Percentiles rank a stretch among this genome's conserved stretches.
These are phyloP conservation scores for Nyctanthes arbortristis DNA, from an alignment of 257 asterid genomes.

Conservation along the genomic window DNA sequence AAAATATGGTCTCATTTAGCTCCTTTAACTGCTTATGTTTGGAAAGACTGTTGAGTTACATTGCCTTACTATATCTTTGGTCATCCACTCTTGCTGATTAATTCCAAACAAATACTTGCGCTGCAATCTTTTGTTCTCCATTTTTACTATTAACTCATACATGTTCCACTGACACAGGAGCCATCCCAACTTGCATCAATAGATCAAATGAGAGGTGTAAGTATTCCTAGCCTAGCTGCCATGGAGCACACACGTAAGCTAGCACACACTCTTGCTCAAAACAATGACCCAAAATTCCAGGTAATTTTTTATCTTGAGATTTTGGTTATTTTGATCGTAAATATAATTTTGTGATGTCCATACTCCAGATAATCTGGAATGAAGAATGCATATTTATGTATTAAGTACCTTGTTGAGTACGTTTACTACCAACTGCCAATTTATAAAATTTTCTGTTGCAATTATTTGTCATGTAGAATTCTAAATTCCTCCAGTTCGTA, in stretches of 20 bases:
- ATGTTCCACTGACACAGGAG: slow-evolving; percentile 56
- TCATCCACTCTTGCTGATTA: slow-evolving; percentile 17
- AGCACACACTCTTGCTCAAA: slow-evolving; percentile 93
- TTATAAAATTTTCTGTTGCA: slow-evolving; percentile 17
- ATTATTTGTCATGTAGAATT: slow-evolving; percentile 56
- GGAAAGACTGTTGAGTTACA: not conserved
- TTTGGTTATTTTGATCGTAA: slow-evolving; percentile 7
- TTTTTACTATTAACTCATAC: slow-evolving; percentile 5
- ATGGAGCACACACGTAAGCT: slow-evolving; percentile 93
- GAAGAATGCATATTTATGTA: slow-evolving; percentile 14
- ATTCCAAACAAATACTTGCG: slow-evolving; percentile 7
- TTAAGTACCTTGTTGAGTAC: slow-evolving; percentile 16
- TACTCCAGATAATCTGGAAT: slow-evolving; percentile 17
- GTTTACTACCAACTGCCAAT: not conserved
- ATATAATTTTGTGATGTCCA: not conserved
- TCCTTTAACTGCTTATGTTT: not conserved
- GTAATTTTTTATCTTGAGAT: slow-evolving; percentile 33
- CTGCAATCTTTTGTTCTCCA: slow-evolving; percentile 21
- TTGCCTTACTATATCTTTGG: not conserved
- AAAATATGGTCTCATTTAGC: slow-evolving; percentile 15
- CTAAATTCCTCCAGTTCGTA: slow-evolving; percentile 93
- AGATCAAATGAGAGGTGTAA: slow-evolving; percentile 70
- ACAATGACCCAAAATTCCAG: slow-evolving; percentile 96
- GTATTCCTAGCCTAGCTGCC: slow-evolving; percentile 62
- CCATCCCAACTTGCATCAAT: slow-evolving; percentile 73